Conservation (phyloP, 768 basidiomycete species). For the Ramaria sp. region DNA sequence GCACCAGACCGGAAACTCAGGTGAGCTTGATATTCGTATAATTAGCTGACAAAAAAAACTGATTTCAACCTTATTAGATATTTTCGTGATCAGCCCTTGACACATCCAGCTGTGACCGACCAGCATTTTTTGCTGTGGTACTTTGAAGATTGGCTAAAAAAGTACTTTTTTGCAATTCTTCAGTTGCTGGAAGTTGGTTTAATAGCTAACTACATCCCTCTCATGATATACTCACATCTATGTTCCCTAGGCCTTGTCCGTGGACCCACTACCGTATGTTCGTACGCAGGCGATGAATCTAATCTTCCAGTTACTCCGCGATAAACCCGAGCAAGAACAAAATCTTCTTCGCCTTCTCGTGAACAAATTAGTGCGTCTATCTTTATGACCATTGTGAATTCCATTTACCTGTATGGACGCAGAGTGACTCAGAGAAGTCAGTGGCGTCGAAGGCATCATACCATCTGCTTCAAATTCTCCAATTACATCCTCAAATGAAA, state of each 20-base stretch:
- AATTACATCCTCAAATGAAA: conserved; percentile 92
- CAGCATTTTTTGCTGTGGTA: conserved; percentile 71
- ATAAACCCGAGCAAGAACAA: conserved; percentile 95
- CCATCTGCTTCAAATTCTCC: conserved; percentile 79
- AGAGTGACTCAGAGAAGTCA: conserved; percentile 86
- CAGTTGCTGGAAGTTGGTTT: conserved; percentile 74
- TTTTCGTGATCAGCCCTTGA: conserved; percentile 78
- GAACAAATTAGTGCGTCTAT: conserved; percentile 71
- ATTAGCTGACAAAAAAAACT: neutral
- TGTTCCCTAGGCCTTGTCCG: conserved; percentile 48
- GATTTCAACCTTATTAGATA: conserved; percentile 39
- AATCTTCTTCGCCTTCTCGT: conserved; percentile 86
- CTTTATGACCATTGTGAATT: neutral
- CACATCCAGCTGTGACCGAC: conserved; percentile 53
- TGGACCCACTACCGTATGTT: conserved; percentile 82
- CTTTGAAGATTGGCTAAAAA: conserved; percentile 97
- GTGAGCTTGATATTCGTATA: conserved; percentile 30
- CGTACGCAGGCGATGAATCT: conserved; percentile 75
- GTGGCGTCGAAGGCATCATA: conserved; percentile 87
- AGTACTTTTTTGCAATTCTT: conserved; percentile 87
- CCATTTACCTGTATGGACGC: conserved; percentile 1
- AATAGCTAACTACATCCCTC: neutral
- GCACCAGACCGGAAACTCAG: conserved; percentile 78
- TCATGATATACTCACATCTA: neutral
- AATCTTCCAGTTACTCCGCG: conserved; percentile 68